phyloP scores from a whole-genome alignment of 805 yeast genomes.

The Blastobotrys muscicola region DNA sequence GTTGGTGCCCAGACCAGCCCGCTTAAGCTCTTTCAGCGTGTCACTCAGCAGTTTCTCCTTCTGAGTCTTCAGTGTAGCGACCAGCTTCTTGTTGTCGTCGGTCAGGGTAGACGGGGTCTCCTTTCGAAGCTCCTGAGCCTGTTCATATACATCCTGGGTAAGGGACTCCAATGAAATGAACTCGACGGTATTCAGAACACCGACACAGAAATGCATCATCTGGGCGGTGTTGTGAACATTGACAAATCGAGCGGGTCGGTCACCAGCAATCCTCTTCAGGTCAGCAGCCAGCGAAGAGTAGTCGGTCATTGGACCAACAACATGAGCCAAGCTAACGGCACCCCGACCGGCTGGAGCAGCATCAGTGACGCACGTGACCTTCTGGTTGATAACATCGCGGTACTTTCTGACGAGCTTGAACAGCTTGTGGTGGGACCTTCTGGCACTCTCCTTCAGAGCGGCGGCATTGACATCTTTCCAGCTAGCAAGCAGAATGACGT shows the following conservation, averaged over 20 bases:
- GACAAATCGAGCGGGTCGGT: not conserved
- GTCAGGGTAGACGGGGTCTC: conserved; percentile 69
- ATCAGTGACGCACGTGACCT: conserved; percentile 49
- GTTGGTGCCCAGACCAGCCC: conserved; percentile 65
- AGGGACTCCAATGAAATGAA: conserved; percentile 44
- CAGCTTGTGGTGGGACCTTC: conserved; percentile 73
- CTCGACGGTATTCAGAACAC: conserved; percentile 26
- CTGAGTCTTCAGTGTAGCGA: conserved; percentile 69
- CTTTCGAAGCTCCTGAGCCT: conserved; percentile 51
- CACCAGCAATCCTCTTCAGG: too few relatives aligned
- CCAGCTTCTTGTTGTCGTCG: conserved; percentile 63
- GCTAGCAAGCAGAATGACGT: conserved; percentile 80
- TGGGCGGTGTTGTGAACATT: conserved; percentile 32
- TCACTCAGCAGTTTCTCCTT: conserved; percentile 72
- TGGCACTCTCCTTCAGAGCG: conserved; percentile 89
- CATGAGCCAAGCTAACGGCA: not conserved
- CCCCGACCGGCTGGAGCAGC: conserved; percentile 1
- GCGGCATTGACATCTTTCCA: conserved; percentile 96
- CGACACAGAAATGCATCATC: conserved; percentile 45
- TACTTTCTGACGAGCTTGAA: conserved; percentile 80
- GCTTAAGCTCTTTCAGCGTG: conserved; percentile 59
- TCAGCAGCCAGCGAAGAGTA: not conserved
- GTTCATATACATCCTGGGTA: conserved; percentile 44
- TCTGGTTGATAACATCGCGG: conserved; percentile 47
- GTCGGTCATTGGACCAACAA: not conserved